Percentiles rank a stretch among this genome's conserved stretches.
These are phyloP conservation scores for Cymbomonas tetramitiformis DNA, from an alignment of 139 green algal species.

Conservation along the genomic window DNA sequence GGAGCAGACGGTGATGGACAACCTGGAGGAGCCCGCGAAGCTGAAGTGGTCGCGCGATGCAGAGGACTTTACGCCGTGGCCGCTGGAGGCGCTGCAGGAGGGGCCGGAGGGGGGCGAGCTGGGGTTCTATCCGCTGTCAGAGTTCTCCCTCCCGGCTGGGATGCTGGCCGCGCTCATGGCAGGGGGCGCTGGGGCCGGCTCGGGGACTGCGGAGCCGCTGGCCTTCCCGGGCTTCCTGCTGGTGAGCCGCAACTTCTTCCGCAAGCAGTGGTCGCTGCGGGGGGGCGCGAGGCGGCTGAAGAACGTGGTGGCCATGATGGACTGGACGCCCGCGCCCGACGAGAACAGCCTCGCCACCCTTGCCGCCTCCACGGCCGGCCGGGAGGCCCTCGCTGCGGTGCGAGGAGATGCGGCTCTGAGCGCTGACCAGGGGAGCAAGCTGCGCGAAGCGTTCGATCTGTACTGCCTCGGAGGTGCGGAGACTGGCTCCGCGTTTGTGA, in stretches of 20 bases:
- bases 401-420: no score
- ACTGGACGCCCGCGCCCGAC: no score
- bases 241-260: slow-evolving; percentile 12
- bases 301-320: slow-evolving; percentile 15
- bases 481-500: no score
- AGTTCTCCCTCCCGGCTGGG: slow-evolving; percentile 16
- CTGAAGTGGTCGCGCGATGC: slow-evolving; percentile 15
- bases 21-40: not conserved
- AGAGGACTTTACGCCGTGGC: slow-evolving; percentile 5
- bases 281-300: slow-evolving; percentile 11
- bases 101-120: not conserved
- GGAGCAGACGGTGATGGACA: slow-evolving; percentile 1
- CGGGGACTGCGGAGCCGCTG: not conserved
- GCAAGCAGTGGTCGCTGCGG: not conserved
- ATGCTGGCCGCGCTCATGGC: no score
- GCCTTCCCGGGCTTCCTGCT: slow-evolving; percentile 6
- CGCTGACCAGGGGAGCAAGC: no score
- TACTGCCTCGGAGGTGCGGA: no score
- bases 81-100: not conserved
- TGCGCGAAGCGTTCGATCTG: no score
- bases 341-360: no score
- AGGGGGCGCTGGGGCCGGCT: no score
- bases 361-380: no score
- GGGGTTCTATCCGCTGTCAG: slow-evolving; percentile 8
- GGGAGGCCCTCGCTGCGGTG: no score